Conservation (phyloP, 768 basidiomycete genomes). For the Candolleomyces aberdarensis region DNA sequence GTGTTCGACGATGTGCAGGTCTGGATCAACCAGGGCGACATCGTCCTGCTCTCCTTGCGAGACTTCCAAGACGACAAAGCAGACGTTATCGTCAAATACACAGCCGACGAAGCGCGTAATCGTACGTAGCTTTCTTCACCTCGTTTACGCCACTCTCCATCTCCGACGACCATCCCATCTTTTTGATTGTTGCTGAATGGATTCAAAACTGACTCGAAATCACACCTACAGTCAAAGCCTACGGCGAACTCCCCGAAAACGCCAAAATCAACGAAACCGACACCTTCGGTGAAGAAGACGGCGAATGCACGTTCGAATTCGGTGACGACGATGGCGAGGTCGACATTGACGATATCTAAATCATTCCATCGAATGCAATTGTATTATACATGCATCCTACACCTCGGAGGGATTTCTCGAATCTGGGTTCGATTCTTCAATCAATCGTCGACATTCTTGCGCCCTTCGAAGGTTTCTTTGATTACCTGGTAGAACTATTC, state of each 20-base stretch:
- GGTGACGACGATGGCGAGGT: conserved; percentile 78
- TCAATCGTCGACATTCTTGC: no score
- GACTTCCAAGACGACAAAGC: conserved; percentile 99
- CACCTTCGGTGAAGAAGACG: conserved; percentile 86
- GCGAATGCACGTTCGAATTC: conserved; percentile 87
- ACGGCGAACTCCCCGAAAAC: conserved; percentile 95
- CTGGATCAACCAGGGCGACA: conserved; percentile 99
- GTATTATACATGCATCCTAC: background rate
- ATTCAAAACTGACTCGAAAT: background rate
- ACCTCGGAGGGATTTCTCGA: no score
- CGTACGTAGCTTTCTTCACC: conserved; percentile 34
- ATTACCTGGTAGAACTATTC: no score
- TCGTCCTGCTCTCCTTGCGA: conserved; percentile 89
- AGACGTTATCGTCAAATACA: conserved; percentile 99
- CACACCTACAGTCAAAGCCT: conserved; percentile 77
- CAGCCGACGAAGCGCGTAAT: conserved; percentile 90
- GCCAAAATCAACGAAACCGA: conserved; percentile 98
- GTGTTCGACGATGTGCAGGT: conserved; percentile 49
- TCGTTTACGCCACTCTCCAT: background rate
- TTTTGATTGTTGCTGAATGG: background rate
- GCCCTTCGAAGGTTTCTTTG: no score
- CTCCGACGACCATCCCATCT: no score
- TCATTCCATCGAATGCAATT: background rate
- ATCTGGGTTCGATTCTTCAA: no score
- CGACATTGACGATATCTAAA: conserved; percentile 86